These are phyloP conservation scores for Tuber magnatum DNA, from an alignment of 495 filamentous ascomycete genomes.

Conservation along the genomic window DNA sequence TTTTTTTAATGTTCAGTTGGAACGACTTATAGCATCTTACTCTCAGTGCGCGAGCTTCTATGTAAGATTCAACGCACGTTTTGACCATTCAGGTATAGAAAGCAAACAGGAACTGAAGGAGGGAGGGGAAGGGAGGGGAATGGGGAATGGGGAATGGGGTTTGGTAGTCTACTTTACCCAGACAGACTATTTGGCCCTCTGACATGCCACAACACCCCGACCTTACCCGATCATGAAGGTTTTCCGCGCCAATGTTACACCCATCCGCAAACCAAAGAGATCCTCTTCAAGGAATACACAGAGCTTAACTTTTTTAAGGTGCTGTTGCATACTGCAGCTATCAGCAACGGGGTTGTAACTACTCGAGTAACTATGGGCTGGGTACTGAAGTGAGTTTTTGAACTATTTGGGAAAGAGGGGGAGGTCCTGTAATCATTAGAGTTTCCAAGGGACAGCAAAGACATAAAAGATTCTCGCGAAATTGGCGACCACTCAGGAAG, in stretches of 20 bases:
- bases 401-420: neutral
- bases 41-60: neutral
- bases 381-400: neutral
- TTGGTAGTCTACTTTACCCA: neutral
- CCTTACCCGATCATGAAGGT: neutral
- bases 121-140: neutral
- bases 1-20: neutral
- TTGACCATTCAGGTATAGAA: neutral
- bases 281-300: conserved; percentile 2
- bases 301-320: conserved; percentile 7
- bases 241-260: neutral
- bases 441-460: neutral
- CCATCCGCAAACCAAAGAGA: neutral
- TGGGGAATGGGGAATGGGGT: neutral
- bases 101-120: neutral
- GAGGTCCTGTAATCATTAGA: neutral
- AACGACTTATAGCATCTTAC: neutral
- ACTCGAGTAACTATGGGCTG: neutral
- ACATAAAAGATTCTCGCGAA: neutral
- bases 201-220: neutral
- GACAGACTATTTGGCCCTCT: neutral
- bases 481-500: neutral
- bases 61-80: neutral
- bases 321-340: neutral
- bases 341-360: neutral